Conservation (phyloP, 2,329 filamentous ascomycete species). For the Fusarium citri region DNA sequence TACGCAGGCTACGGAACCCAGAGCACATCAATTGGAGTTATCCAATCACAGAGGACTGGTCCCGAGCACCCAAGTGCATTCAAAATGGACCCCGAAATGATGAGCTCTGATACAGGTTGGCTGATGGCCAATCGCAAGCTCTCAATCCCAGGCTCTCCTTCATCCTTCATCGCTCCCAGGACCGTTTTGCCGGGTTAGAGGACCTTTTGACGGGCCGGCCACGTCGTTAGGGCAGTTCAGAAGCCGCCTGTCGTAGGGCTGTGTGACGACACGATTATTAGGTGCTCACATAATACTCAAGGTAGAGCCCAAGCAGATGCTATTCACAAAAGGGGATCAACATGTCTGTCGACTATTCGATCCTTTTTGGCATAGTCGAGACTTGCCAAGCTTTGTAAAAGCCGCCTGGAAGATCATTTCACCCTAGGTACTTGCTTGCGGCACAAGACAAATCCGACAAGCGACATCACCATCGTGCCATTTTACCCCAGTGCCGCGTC, state of each 20-base stretch:
- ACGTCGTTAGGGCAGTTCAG: conserved; percentile 28
- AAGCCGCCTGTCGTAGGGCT: conserved; percentile 47
- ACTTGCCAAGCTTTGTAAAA: neutral
- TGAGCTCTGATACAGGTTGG: conserved; percentile 13
- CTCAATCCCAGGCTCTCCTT: conserved; percentile 32
- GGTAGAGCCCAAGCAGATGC: conserved; percentile 7
- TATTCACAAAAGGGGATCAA: conserved; percentile 9
- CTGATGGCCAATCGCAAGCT: conserved; percentile 27
- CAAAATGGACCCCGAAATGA: conserved; percentile 19
- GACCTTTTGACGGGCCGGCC: conserved; percentile 42
- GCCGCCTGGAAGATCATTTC: conserved; percentile 11
- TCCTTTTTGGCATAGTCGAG: conserved; percentile 22
- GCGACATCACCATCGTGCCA: conserved; percentile 33
- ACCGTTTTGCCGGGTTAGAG: conserved; percentile 34
- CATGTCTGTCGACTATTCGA: conserved; percentile 25
- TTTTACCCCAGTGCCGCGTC: conserved; percentile 22
- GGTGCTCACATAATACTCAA: neutral
- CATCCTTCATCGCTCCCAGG: conserved; percentile 30
- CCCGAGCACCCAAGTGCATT: conserved; percentile 9
- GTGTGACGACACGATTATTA: conserved; percentile 44
- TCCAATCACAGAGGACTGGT: conserved; percentile 6
- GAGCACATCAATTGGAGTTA: conserved; percentile 17
- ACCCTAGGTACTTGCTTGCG: neutral
- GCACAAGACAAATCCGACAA: conserved; percentile 2
- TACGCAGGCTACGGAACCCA: conserved; percentile 9